Evolutionary conservation across 176 grass and related monocot species (phyloP).

Genomic region (Eleusine indica): DNA sequence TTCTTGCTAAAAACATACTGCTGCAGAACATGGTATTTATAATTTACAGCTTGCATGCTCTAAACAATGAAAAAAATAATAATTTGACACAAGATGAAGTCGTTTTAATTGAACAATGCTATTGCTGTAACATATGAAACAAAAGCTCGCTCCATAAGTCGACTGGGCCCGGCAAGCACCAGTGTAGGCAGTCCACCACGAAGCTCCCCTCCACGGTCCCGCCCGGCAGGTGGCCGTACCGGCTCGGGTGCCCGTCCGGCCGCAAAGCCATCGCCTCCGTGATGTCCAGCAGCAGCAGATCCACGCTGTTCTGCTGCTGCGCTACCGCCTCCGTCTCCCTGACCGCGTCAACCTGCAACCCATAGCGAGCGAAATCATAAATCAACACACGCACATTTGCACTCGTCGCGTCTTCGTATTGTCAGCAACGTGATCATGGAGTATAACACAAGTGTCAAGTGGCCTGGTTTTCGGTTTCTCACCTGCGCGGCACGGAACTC

Average conservation of each 20-base stretch:
- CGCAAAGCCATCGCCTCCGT: constrained; percentile 66
- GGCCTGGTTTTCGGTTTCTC: neutral
- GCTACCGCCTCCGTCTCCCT: constrained; percentile 27
- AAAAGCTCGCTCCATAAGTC: constrained; percentile 65
- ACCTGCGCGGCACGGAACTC: constrained; percentile 53
- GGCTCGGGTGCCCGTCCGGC: constrained; percentile 75
- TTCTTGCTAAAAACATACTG: no score
- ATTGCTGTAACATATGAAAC: constrained; percentile 38
- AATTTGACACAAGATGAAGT: neutral
- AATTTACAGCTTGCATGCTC: no score
- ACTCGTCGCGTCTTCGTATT: neutral
- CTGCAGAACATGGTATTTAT: no score
- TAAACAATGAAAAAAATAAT: no score
- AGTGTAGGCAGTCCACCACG: constrained; percentile 63
- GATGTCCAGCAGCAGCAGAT: constrained; percentile 59
- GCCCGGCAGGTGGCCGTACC: constrained; percentile 54
- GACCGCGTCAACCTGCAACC: constrained; percentile 39
- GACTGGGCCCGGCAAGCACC: constrained; percentile 70
- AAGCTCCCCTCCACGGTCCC: constrained; percentile 55
- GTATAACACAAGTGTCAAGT: neutral
- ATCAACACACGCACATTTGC: neutral
- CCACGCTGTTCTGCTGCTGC: constrained; percentile 21
- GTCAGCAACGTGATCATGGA: neutral
- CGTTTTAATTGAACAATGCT: neutral
- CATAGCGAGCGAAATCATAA: no score